These are phyloP conservation scores for Aspergillus calidoustus DNA, from an alignment of 2,329 filamentous ascomycete species.

Conservation along the genomic window DNA sequence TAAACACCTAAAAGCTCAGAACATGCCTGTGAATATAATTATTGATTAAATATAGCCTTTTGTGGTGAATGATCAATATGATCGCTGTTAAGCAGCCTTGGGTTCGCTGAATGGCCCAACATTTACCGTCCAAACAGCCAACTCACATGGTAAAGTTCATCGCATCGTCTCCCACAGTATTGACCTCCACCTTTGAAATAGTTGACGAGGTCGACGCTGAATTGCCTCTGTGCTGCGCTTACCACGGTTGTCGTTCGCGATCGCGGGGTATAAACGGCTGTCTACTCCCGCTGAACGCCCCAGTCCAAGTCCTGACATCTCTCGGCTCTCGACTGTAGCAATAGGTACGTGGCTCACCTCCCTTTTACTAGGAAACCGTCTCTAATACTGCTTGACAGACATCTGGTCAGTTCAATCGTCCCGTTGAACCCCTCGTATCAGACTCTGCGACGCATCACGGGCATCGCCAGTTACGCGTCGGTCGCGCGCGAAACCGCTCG, in stretches of 20 bases:
- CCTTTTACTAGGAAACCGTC: conserved; percentile 1
- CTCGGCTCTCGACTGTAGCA: conserved; percentile 6
- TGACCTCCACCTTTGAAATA: neutral
- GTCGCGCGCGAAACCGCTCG: neutral
- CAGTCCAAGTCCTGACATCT: conserved; percentile 5
- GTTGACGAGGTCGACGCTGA: neutral
- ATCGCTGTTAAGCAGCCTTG: neutral
- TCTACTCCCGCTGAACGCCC: neutral
- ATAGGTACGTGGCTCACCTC: conserved; percentile 18
- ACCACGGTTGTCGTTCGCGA: conserved; percentile 14
- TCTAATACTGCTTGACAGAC: conserved; percentile 5
- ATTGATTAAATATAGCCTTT: neutral
- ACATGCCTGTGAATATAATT: neutral
- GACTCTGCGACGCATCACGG: neutral
- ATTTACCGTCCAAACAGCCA: neutral
- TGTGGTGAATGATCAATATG: neutral
- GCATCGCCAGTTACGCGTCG: conserved; percentile 6
- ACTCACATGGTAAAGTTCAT: neutral
- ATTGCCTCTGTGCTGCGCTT: neutral
- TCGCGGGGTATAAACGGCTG: conserved; percentile 13
- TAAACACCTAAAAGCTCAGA: neutral
- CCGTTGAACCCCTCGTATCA: neutral
- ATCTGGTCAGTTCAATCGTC: neutral
- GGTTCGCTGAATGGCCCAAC: neutral
- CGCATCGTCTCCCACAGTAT: neutral